Base-by-base conservation (phyloP, 2,329 filamentous ascomycete species). In the Colletotrichum sp. region DNA sequence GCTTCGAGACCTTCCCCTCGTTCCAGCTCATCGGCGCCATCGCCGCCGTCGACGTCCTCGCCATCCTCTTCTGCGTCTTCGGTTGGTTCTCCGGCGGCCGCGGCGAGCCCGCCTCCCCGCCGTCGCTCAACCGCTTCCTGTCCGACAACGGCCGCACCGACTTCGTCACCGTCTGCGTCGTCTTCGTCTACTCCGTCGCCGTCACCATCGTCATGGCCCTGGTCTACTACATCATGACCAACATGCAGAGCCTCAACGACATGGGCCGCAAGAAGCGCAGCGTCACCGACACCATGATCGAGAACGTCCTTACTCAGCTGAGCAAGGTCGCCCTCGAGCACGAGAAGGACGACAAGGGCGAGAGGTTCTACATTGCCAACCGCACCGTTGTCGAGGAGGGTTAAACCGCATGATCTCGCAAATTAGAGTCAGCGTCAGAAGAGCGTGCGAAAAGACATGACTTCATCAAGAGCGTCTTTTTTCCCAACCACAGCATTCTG, bases 1-100 rank as follows among this genome's bases (percentile, higher is more conserved):
- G 94, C 82, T 92, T 91, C 79, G 89, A 92, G 85, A 95, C 94
- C 32, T 93, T 91, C 88, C 94, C 94, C 75, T 94, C 93, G 3
- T 94, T 92, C 91, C 93, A 95, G 86, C 88, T 95, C 70, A 89
- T 95, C 76, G 88, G 87, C 77, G 94, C 94, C 79, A 95, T 95
- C 83, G 87, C 94, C 79, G 88, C 90, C 83, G 94, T 95, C 81
- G 94, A 95, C 83, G 89, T 91, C 67, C 85, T 95, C 32, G 91
- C 94, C 48, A 95, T 93, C 72, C 87, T 95, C 81, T 95, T 95
- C 90, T 91, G 89, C 85, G 84, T 94, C 81, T 95, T 95, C 86
- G 94, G 94, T 75, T 95, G 93, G 93, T 87, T 95, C 79, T 90
- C 89, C 58, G 92, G 91, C 75, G 74, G 71, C 66, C 84, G 86